These are phyloP conservation scores for Cucumis variabilis DNA, from an alignment of 331 rosid species.

Conservation along the genomic window DNA sequence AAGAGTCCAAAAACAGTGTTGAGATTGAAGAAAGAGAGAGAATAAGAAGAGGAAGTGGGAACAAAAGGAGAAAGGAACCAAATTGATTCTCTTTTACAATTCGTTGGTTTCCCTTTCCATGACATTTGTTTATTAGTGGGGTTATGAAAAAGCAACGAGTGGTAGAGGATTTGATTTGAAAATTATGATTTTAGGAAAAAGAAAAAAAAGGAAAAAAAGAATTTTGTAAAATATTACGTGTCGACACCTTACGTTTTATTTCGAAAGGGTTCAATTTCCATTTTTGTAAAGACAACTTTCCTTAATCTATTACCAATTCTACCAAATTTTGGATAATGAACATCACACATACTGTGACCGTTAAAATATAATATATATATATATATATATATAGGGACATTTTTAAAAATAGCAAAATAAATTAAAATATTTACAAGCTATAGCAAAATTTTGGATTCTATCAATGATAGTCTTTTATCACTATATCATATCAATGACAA, in stretches of 20 bases:
- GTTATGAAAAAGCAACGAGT: slow-evolving; percentile 21
- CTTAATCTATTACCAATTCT: background rate
- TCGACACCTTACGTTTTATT: background rate
- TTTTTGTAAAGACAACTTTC: slow-evolving; percentile 17
- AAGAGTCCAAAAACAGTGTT: background rate
- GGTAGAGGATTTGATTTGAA: background rate
- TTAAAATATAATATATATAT: too few species aligned
- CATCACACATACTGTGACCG: background rate
- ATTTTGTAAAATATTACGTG: slow-evolving; percentile 3
- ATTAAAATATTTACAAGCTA: too few species aligned
- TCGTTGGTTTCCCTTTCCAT: slow-evolving; percentile 16
- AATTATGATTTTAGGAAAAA: background rate
- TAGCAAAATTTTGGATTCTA: too few species aligned
- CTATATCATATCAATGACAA: too few species aligned
- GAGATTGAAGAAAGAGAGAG: background rate
- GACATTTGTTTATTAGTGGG: slow-evolving; percentile 23
- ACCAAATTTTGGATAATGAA: slow-evolving; percentile 13
- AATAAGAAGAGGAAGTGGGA: background rate
- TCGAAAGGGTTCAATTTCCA: background rate
- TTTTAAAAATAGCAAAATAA: too few species aligned
- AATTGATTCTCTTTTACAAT: background rate
- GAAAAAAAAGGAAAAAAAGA: background rate
- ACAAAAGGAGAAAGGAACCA: slow-evolving; percentile 4
- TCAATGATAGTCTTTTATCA: too few species aligned
- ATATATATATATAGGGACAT: too few species aligned